These are phyloP conservation scores for Ogataea pilisensis DNA, from an alignment of 805 yeast genomes.

Conservation along the genomic window DNA sequence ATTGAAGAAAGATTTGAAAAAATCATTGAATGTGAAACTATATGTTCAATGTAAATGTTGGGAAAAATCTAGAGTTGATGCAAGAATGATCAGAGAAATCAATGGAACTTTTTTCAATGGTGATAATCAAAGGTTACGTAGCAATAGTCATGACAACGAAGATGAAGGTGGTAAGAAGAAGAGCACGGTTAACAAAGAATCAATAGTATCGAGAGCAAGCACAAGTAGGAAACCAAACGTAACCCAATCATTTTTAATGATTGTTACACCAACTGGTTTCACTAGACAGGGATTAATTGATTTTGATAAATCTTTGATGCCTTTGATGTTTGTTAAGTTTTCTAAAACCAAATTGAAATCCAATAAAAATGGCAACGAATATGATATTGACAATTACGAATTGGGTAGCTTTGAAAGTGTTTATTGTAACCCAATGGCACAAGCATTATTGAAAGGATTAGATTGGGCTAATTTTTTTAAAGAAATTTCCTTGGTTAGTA, in stretches of 20 bases:
- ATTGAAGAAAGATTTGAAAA: slow-evolving; percentile 11
- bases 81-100: slow-evolving; percentile 47
- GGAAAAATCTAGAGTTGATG: slow-evolving; percentile 36
- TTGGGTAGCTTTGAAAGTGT: slow-evolving; percentile 35
- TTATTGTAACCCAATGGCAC: slow-evolving; percentile 36
- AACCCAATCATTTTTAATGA: slow-evolving; percentile 32
- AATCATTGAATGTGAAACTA: slow-evolving; percentile 34
- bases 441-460: slow-evolving; percentile 33
- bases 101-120: slow-evolving; percentile 44
- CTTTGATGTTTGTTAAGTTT: slow-evolving; percentile 41
- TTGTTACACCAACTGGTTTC: slow-evolving; percentile 44
- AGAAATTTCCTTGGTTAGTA: slow-evolving; percentile 3
- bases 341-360: slow-evolving; percentile 29
- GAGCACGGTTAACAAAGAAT: not conserved
- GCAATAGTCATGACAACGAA: not conserved
- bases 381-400: slow-evolving; percentile 34
- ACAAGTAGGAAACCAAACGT: too few relatives aligned
- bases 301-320: slow-evolving; percentile 41
- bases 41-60: slow-evolving; percentile 56
- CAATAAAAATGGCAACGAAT: slow-evolving; percentile 21
- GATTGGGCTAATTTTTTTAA: slow-evolving; percentile 27
- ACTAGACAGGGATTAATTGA: slow-evolving; percentile 44
- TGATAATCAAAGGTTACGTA: slow-evolving; percentile 7
- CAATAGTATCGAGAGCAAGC: slow-evolving; percentile 1
- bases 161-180: not conserved